Percentiles rank a stretch among this genome's conserved stretches.
Evolutionary conservation across 768 basidiomycete species (phyloP).

Genomic region (Thelephora ganbajun): DNA sequence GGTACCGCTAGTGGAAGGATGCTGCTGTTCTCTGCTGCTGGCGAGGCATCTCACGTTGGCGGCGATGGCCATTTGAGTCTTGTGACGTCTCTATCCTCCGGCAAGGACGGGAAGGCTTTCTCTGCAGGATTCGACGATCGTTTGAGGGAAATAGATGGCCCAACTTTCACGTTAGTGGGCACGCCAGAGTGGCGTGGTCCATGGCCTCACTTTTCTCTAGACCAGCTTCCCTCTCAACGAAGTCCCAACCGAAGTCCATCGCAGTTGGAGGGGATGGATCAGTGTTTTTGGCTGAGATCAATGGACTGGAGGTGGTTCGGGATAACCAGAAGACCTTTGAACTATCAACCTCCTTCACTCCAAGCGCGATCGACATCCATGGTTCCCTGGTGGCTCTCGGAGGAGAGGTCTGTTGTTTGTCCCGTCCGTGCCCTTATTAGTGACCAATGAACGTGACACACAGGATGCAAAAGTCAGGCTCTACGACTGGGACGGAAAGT

Average conservation of each 20-base stretch:
- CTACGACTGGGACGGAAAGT: constrained; percentile 56
- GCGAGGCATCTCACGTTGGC: constrained; percentile 30
- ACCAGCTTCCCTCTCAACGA: constrained; percentile 33
- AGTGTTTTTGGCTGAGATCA: constrained; percentile 49
- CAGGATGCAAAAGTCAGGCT: constrained; percentile 69
- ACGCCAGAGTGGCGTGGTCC: neutral
- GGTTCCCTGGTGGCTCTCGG: constrained; percentile 53
- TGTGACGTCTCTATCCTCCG: constrained; percentile 45
- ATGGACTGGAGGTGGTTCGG: constrained; percentile 49
- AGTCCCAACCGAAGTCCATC: constrained; percentile 57
- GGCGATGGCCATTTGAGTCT: constrained; percentile 64
- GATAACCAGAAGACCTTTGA: constrained; percentile 56
- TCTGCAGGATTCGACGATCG: constrained; percentile 75
- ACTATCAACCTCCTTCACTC: constrained; percentile 31
- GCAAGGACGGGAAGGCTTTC: constrained; percentile 37
- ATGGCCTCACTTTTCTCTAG: constrained; percentile 20
- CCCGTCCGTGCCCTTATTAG: neutral
- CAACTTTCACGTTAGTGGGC: constrained; percentile 34
- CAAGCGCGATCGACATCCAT: constrained; percentile 42
- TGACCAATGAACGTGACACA: neutral
- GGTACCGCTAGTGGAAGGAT: constrained; percentile 74
- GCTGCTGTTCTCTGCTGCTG: constrained; percentile 42
- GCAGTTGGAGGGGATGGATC: constrained; percentile 44
- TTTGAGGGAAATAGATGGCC: constrained; percentile 47
- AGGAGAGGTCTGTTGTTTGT: constrained; percentile 40